A percentile compares a stretch with the other conserved stretches of the same genome.
phyloP scores from a whole-genome alignment of 495 filamentous ascomycete genomes.

The Trichocladium antarcticum region DNA sequence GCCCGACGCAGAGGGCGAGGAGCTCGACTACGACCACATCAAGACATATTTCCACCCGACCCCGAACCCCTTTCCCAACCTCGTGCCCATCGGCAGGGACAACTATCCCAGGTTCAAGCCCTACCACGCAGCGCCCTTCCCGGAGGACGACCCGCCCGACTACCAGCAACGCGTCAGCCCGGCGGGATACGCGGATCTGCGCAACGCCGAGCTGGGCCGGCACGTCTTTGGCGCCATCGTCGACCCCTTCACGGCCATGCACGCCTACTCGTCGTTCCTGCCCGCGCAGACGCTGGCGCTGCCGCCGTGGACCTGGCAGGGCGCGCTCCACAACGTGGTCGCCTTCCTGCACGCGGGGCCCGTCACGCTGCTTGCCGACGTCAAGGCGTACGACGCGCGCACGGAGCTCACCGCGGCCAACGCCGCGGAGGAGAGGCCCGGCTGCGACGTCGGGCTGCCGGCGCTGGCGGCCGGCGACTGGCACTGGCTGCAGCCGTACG shows the following conservation, averaged over 20 bases:
- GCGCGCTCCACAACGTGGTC: constrained; percentile 33
- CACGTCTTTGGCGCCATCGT: constrained; percentile 28
- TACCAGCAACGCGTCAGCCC: not conserved
- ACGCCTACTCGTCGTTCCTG: constrained; percentile 29
- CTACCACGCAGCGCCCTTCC: no score
- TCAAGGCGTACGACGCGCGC: not conserved
- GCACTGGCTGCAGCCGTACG: constrained; percentile 41
- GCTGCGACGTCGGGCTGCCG: constrained; percentile 11
- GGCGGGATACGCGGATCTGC: not conserved
- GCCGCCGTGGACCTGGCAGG: constrained; percentile 35
- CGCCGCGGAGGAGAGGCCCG: not conserved
- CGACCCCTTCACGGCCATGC: constrained; percentile 39
- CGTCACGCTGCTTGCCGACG: constrained; percentile 19
- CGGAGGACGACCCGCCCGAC: not conserved
- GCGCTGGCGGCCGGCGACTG: constrained; percentile 23
- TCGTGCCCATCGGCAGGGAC: not conserved
- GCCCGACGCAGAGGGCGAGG: not conserved
- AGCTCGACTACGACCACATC: constrained; percentile 23
- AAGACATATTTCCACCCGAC: constrained; percentile 24
- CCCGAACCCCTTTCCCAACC: constrained; percentile 4
- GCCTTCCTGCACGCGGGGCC: constrained; percentile 41
- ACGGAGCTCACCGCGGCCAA: no score
- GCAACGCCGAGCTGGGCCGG: constrained; percentile 16
- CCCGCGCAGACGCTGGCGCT: constrained; percentile 28
- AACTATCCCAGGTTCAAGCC: constrained; percentile 16